phyloP scores from a whole-genome alignment of 345 rosid species.

The Sonneratia alba region DNA sequence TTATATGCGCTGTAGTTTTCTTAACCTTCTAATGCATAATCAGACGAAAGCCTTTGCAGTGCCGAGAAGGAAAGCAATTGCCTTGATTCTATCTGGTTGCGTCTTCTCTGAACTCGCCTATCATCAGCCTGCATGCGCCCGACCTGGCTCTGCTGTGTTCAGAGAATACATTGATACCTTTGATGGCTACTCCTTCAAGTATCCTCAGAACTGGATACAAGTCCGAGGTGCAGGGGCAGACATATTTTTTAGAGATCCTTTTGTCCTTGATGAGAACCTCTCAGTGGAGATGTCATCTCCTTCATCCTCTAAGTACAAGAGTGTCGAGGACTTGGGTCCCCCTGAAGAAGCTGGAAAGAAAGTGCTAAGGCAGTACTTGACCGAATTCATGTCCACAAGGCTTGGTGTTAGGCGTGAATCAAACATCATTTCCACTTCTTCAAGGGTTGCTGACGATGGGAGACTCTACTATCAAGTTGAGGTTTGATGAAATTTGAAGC shows the following conservation, averaged over 20 bases:
- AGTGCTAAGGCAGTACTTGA: slow-evolving; percentile 76
- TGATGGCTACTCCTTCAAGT: slow-evolving; percentile 84
- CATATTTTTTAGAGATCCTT: slow-evolving; percentile 87
- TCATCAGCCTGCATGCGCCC: slow-evolving; percentile 27
- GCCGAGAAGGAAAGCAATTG: slow-evolving; percentile 57
- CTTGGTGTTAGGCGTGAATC: slow-evolving; percentile 77
- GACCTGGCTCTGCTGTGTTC: slow-evolving; percentile 32
- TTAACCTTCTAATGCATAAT: slow-evolving; percentile 25
- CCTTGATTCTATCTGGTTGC: slow-evolving; percentile 48
- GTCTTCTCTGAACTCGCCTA: slow-evolving; percentile 31
- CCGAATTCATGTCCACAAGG: slow-evolving; percentile 96
- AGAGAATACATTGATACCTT: slow-evolving; percentile 79
- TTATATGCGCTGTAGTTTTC: background rate
- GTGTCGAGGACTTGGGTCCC: slow-evolving; percentile 76
- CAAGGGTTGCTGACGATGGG: slow-evolving; percentile 85
- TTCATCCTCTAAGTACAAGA: slow-evolving; percentile 70
- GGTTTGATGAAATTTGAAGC: slow-evolving; percentile 21
- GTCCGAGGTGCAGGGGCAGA: slow-evolving; percentile 93
- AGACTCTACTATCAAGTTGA: slow-evolving; percentile 82
- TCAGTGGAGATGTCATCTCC: slow-evolving; percentile 92
- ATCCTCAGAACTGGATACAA: slow-evolving; percentile 85
- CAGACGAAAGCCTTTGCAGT: slow-evolving; percentile 75
- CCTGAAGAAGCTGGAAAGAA: slow-evolving; percentile 77
- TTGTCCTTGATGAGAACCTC: slow-evolving; percentile 73
- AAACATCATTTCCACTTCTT: slow-evolving; percentile 56